A percentile compares a stretch with the other conserved stretches of the same genome.
These are phyloP conservation scores for Colletotrichum tropicale DNA, from an alignment of 2,329 filamentous ascomycete species.

Conservation along the genomic window DNA sequence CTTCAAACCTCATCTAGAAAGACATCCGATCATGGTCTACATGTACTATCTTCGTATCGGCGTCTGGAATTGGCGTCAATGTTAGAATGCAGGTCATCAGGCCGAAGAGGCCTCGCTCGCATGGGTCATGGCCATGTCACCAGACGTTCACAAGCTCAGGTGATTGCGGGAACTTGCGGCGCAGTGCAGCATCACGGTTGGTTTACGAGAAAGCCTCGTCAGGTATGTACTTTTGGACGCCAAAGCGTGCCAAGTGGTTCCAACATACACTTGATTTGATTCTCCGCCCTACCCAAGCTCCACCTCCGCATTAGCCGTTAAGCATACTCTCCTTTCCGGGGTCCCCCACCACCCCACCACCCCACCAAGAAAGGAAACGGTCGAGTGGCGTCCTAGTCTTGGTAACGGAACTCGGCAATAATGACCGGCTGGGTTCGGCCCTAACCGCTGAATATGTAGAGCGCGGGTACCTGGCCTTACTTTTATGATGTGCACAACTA, in stretches of 20 bases:
- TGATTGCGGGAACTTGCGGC: not conserved
- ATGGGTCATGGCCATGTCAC: too few species aligned
- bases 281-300: not conserved
- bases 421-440: not conserved
- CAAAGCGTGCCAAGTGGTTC: not conserved
- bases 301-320: not conserved
- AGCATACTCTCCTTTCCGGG: not conserved
- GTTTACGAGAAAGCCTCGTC: too few species aligned
- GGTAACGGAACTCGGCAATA: not conserved
- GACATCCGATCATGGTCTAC: not conserved
- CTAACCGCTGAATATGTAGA: not conserved
- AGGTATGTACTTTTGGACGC: too few species aligned
- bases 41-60: too few species aligned
- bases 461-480: not conserved
- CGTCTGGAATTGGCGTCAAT: not conserved
- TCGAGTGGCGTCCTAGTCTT: not conserved
- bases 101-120: too few species aligned
- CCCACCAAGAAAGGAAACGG: too few species aligned
- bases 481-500: not conserved
- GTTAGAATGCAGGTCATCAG: not conserved
- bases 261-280: not conserved
- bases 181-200: not conserved
- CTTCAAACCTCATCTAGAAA: not conserved
- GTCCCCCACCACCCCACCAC: too few species aligned
- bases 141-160: not conserved